Base-by-base conservation (phyloP, 306 rosid species). In the Geum urbanum region DNA sequence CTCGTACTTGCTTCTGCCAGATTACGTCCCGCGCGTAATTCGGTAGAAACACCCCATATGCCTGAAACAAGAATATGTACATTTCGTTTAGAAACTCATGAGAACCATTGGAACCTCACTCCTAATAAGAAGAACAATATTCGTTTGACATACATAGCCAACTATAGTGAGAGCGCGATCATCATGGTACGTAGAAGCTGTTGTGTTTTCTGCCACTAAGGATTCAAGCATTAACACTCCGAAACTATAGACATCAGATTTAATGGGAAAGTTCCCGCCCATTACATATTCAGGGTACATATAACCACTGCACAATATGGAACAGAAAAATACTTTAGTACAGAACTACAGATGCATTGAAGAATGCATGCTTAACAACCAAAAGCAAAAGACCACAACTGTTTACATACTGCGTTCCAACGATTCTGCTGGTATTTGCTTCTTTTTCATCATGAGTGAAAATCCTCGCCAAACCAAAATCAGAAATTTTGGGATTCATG, bases 361-460 rank as follows among this genome's bases (percentile, higher is more conserved):
- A 14, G 46, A 60, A 46, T 2, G 16, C 19, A 52, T 6, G 48
- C 6, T 46, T 20, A 13, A 5, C 8, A 40, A 2, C 13, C 16
- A 48, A 13, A 5, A 45, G 37, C 4, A 3, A 13, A 44, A 44
- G 12, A 63, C 3, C 8, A 46, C 0, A 43, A 53, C 6, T 7
- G 35, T 62, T 22, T 61, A 45, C 84, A 63, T 60, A 57, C 71
- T 11, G 41, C 18, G 79, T 73, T 24, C 81, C 76, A 11, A 77
- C 76, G 24, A 73, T 57, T 18, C 45, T 8, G 0, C 2, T 6
- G 11, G 81, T 50, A 0, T 69, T 69, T 54, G 20, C 50, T 32
- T 67, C 45, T 46, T 57, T n/a, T 61, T 80, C 71, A 46, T 61
- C 65, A 44, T 66, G 9, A 0, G 51, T 55, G n/a, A 57, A 63